Evolutionary conservation across 2,329 filamentous ascomycete species (phyloP), one percentile per base, ranked within the genome.

Genomic region (Chrysosporium keratinophilum): DNA sequence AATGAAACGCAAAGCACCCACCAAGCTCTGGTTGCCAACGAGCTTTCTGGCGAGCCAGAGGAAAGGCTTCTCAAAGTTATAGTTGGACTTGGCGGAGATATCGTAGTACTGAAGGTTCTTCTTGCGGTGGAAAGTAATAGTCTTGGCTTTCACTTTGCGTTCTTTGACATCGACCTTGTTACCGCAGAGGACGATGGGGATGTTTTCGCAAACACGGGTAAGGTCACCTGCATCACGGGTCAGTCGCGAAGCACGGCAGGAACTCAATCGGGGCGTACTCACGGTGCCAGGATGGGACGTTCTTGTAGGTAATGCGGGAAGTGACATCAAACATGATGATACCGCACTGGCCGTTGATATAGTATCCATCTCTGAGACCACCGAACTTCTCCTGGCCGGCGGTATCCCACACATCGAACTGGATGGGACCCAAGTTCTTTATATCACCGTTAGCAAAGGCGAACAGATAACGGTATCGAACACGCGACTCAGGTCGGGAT

Each of bases 51-150:
- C 90, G 44, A 91, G 82, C 98, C 98, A 83, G 97, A 98, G 95
- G 74, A 98, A 98, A 52, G 98, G 78, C 63, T 97, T 93, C 66
- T 84, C 82, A 54, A 98, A 93, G 65, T 98, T 98, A 74, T 95
- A 89, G 56, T 89, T 87, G 40, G 91, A 96, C 79, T 98, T 98
- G 61, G 93, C 93, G 10, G 90, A 96, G 4, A 93, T 98, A 73
- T 98, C 93, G 71, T 98, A 98, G 79, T 98, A 98, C 78, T 98
- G 93, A 51, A 98, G 85, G 78, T 97, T 98, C 85, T 98, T 98
- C 88, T 98, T 98, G 78, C 93, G 88, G 83, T 98, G 93, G 87
- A 98, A 98, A 63, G 93, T 98, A 77, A 98, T 98, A 72, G 91
- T 94, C 88, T 98, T 98, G 71, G 93, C 93, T 85, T 98, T 98